Conservation (phyloP, 2,329 filamentous ascomycete species). For the Arthrobotrys pseudoclavata region DNA sequence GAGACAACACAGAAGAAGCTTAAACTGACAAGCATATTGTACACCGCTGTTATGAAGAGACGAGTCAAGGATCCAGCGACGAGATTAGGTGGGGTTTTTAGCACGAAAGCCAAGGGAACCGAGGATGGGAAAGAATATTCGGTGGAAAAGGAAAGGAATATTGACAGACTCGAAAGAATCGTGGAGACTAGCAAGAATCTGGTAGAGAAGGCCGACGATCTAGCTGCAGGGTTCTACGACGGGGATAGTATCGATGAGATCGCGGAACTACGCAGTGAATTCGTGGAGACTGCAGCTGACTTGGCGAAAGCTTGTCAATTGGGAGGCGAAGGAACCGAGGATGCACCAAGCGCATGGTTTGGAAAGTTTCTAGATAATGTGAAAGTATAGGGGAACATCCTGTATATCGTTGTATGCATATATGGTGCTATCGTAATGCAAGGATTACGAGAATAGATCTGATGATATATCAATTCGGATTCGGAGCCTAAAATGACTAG, state of each 20-base stretch:
- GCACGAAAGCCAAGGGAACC: slow-evolving; percentile 6
- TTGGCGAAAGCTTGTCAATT: slow-evolving; percentile 38
- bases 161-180: slow-evolving; percentile 39
- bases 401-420: not conserved
- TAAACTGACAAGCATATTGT: slow-evolving; percentile 54
- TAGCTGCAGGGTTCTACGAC: slow-evolving; percentile 52
- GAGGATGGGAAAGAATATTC: slow-evolving; percentile 41
- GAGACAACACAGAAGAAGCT: slow-evolving; percentile 56
- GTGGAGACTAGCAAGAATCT: slow-evolving; percentile 44
- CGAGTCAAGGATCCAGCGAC: slow-evolving; percentile 47
- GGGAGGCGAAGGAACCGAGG: slow-evolving; percentile 28
- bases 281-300: slow-evolving; percentile 31
- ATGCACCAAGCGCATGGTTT: slow-evolving; percentile 52
- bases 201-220: slow-evolving; percentile 44
- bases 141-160: slow-evolving; percentile 44
- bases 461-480: not conserved
- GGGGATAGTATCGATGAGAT: slow-evolving; percentile 39
- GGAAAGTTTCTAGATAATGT: slow-evolving; percentile 56
- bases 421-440: not conserved
- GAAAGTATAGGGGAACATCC: slow-evolving; percentile 7
- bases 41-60: slow-evolving; percentile 53
- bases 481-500: not conserved
- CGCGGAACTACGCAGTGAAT: slow-evolving; percentile 21
- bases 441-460: not conserved
- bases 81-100: slow-evolving; percentile 34